A percentile compares a stretch with the other conserved stretches of the same genome.
These are phyloP conservation scores for Kingdonia uniflora DNA, from an alignment of 164 flowering plant species.

Conservation along the genomic window DNA sequence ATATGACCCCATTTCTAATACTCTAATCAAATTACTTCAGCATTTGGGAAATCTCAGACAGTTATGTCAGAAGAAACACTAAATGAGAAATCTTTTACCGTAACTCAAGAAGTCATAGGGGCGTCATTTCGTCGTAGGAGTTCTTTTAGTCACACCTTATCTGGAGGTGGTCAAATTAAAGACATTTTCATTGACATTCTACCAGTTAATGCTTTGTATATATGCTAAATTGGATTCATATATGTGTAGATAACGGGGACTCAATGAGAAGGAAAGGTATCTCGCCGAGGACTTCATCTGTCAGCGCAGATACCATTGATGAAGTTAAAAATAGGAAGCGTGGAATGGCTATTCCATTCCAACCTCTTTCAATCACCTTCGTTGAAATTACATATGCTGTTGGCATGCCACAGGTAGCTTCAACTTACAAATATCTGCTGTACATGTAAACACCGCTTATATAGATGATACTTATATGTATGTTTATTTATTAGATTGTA, in stretches of 20 bases:
- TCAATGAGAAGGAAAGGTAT: not conserved
- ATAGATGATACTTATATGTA: too few relatives aligned
- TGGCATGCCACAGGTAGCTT: conserved; percentile 30
- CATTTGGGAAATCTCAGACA: conserved; percentile 26
- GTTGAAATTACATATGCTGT: conserved; percentile 47
- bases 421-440: too few relatives aligned
- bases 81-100: conserved; percentile 8
- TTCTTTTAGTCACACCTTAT: not conserved
- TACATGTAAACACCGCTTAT: too few relatives aligned
- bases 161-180: too few relatives aligned
- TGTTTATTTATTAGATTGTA: too few relatives aligned
- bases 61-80: conserved; percentile 20
- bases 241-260: too few relatives aligned
- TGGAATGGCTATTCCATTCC: conserved; percentile 72
- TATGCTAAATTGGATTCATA: too few relatives aligned
- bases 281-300: conserved; percentile 4
- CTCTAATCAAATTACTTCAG: conserved; percentile 19
- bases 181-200: too few relatives aligned
- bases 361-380: conserved; percentile 48
- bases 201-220: too few relatives aligned
- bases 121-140: conserved; percentile 10
- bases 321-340: conserved; percentile 19
- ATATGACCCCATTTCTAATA: not conserved
- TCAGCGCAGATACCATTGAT: conserved; percentile 11
- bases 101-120: conserved; percentile 13